Percentiles rank a stretch among this genome's conserved stretches.
phyloP scores from a whole-genome alignment of 805 yeast genomes.

The Hanseniaspora nectarophila region DNA sequence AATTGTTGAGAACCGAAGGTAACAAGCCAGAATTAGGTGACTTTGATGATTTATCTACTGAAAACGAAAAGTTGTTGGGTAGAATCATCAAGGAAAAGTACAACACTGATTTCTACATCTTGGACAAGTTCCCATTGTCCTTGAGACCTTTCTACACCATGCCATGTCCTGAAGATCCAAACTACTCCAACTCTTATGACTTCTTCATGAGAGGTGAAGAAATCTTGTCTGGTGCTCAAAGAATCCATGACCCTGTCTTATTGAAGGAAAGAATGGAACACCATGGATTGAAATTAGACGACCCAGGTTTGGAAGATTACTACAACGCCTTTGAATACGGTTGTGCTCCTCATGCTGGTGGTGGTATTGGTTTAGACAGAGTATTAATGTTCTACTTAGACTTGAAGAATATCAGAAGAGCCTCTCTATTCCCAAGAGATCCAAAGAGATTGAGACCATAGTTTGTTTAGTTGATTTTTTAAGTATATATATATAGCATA shows the following conservation, averaged over 20 bases:
- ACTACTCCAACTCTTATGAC: slow-evolving; percentile 94
- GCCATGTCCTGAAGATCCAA: slow-evolving; percentile 90
- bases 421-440: slow-evolving; percentile 98
- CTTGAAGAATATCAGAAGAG: slow-evolving; percentile 93
- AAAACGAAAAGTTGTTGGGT: slow-evolving; percentile 89
- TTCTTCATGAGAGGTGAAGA: slow-evolving; percentile 99
- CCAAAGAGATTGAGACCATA: slow-evolving; percentile 86
- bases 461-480: background rate
- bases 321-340: slow-evolving; percentile 88
- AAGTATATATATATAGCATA: too few species aligned
- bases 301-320: slow-evolving; percentile 80
- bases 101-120: slow-evolving; percentile 93
- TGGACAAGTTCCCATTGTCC: slow-evolving; percentile 95
- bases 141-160: slow-evolving; percentile 97
- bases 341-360: slow-evolving; percentile 98
- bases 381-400: slow-evolving; percentile 97
- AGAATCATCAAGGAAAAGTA: slow-evolving; percentile 82
- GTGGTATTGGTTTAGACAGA: slow-evolving; percentile 94
- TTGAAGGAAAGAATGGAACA: slow-evolving; percentile 68
- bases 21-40: slow-evolving; percentile 63
- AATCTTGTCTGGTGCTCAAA: slow-evolving; percentile 98
- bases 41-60: slow-evolving; percentile 82
- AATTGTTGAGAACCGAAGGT: slow-evolving; percentile 75
- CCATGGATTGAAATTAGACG: slow-evolving; percentile 69
- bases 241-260: slow-evolving; percentile 86